These are phyloP conservation scores for Ceratocystiopsis brevicomis DNA, from an alignment of 2,329 filamentous ascomycete species.

Conservation along the genomic window DNA sequence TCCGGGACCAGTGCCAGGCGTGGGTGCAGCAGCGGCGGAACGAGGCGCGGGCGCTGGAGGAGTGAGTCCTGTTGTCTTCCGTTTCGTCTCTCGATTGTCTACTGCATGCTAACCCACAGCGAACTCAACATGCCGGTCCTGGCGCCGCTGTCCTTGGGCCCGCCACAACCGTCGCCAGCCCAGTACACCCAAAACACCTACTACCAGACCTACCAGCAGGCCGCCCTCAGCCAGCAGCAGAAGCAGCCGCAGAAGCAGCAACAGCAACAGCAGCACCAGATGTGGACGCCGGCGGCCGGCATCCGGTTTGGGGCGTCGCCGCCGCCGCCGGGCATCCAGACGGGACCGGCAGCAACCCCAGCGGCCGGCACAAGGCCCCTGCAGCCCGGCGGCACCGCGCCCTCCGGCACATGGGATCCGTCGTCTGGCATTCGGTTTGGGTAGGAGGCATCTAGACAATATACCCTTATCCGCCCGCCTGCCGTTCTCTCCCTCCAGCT, in stretches of 20 bases:
- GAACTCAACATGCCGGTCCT: conserved; percentile 34
- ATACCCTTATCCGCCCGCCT: no score
- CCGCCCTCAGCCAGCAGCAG: neutral
- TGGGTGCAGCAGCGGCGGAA: conserved; percentile 68
- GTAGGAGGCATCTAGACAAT: neutral
- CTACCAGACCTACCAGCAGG: conserved; percentile 8
- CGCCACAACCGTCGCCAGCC: conserved; percentile 11
- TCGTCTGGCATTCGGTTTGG: conserved; percentile 5
- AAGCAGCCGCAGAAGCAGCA: conserved; percentile 1
- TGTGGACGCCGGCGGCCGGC: conserved; percentile 67
- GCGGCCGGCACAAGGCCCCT: neutral
- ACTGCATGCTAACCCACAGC: conserved; percentile 16
- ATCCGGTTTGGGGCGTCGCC: conserved; percentile 50
- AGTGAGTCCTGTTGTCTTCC: conserved; percentile 29
- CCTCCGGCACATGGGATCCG: conserved; percentile 4
- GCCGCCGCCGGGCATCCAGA: conserved; percentile 8
- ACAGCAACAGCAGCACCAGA: conserved; percentile 13
- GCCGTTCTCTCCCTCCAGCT: no score
- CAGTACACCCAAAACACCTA: conserved; percentile 2
- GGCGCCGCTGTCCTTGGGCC: conserved; percentile 21
- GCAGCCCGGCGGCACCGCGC: conserved; percentile 6
- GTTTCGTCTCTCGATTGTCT: neutral
- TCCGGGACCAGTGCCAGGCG: conserved; percentile 56
- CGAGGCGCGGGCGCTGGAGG: conserved; percentile 63
- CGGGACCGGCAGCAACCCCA: conserved; percentile 12